These are phyloP conservation scores for Aspergillus egyptiacus DNA, from an alignment of 495 filamentous ascomycete genomes.

Conservation along the genomic window DNA sequence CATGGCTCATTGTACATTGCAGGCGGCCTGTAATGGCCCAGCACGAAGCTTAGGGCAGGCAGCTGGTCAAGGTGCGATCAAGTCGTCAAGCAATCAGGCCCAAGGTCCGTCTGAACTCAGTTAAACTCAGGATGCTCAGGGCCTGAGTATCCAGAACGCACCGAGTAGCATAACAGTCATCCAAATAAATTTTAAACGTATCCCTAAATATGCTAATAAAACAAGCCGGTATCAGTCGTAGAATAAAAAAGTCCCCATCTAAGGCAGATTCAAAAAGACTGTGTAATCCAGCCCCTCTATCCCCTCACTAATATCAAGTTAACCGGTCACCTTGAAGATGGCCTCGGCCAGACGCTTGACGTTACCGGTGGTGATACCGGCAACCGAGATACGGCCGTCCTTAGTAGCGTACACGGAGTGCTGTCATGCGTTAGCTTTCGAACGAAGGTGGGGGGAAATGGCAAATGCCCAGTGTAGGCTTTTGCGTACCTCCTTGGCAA, in stretches of 20 bases:
- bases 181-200: slow-evolving; percentile 12
- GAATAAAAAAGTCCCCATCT: slow-evolving; percentile 15
- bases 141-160: too few species aligned
- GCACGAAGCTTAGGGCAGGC: too few species aligned
- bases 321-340: slow-evolving; percentile 87
- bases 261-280: slow-evolving; percentile 21
- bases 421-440: slow-evolving; percentile 31
- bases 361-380: slow-evolving; percentile 89
- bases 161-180: background rate
- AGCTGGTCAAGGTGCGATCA: too few species aligned
- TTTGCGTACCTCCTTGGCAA: slow-evolving; percentile 74
- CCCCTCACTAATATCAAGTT: slow-evolving; percentile 20
- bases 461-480: background rate
- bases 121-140: too few species aligned
- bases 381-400: slow-evolving; percentile 95
- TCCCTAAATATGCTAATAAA: slow-evolving; percentile 24
- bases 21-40: too few species aligned
- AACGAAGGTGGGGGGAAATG: background rate
- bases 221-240: slow-evolving; percentile 26
- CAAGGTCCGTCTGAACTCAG: too few species aligned
- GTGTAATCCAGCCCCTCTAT: slow-evolving; percentile 6
- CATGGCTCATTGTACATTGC: too few species aligned
- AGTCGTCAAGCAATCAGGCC: too few species aligned
- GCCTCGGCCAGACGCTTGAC: slow-evolving; percentile 89
- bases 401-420: slow-evolving; percentile 97